Evolutionary conservation across 106 monocot species (phyloP).

Genomic region (Dactylorhiza incarnata): DNA sequence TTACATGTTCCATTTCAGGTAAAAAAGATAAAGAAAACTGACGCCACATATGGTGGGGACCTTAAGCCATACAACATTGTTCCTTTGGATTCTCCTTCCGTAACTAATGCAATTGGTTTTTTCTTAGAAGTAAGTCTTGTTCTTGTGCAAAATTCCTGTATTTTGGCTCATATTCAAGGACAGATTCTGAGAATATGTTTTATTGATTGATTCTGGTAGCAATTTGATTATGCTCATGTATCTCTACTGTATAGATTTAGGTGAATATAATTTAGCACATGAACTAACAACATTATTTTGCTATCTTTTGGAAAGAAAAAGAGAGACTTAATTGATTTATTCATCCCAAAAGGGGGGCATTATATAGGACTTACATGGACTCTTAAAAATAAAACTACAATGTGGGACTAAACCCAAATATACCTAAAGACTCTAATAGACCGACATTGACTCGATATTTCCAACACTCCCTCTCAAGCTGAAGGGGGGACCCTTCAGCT

Average conservation of each 20-base stretch:
- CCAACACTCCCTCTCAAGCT: too few relatives aligned
- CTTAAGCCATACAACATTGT: constrained; percentile 94
- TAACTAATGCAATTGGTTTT: constrained; percentile 75
- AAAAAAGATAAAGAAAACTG: constrained; percentile 64
- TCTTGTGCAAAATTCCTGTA: constrained; percentile 8
- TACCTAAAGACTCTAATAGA: too few relatives aligned
- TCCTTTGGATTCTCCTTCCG: constrained; percentile 91
- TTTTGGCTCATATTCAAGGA: neutral
- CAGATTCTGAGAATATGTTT: neutral
- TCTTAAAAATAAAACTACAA: too few relatives aligned
- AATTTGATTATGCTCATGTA: neutral
- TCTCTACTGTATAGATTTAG: constrained; percentile 1
- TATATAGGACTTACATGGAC: too few relatives aligned
- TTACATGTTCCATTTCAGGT: constrained; percentile 44
- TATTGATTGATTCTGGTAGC: neutral
- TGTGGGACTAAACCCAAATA: too few relatives aligned
- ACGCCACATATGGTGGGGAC: constrained; percentile 67
- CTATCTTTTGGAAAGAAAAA: too few relatives aligned
- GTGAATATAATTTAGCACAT: constrained; percentile 1
- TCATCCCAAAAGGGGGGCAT: too few relatives aligned
- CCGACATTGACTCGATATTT: too few relatives aligned
- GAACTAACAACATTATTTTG: neutral
- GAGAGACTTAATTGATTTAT: too few relatives aligned
- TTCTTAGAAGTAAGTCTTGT: constrained; percentile 71
- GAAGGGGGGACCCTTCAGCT: too few relatives aligned